Conservation (phyloP, 1,139 yeast species). For the Scheffersomyces segobiensis region DNA sequence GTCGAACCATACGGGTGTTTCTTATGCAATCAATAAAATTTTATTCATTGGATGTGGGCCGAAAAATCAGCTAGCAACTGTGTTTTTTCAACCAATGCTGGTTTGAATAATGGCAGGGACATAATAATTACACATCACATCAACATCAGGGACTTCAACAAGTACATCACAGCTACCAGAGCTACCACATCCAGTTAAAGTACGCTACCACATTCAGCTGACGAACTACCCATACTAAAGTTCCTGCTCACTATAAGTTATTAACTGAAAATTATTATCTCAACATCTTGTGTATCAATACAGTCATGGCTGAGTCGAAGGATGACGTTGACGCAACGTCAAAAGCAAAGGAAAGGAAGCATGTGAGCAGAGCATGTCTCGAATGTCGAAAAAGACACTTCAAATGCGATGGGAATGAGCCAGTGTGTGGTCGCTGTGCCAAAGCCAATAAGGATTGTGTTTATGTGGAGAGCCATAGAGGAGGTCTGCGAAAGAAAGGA, state of each 20-base stretch:
- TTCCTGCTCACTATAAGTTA: not conserved
- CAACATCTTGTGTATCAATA: not conserved
- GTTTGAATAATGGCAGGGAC: not conserved
- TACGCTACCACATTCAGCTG: not conserved
- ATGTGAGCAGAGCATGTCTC: slow-evolving; percentile 40
- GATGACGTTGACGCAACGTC: not conserved
- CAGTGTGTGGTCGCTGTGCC: slow-evolving; percentile 42
- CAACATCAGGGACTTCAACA: not conserved
- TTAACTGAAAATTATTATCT: too few relatives aligned
- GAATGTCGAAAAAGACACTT: slow-evolving; percentile 50
- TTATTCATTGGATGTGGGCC: not conserved
- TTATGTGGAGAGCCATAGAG: slow-evolving; percentile 50
- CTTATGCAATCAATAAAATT: not conserved
- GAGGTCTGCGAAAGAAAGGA: slow-evolving; percentile 52
- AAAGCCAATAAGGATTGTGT: slow-evolving; percentile 34
- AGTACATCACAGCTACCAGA: not conserved
- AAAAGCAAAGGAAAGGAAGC: slow-evolving; percentile 11
- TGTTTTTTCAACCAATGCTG: not conserved
- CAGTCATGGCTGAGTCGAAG: not conserved
- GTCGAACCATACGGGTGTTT: not conserved
- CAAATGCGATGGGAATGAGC: slow-evolving; percentile 50
- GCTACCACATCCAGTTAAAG: not conserved
- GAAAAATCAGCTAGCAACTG: not conserved
- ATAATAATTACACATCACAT: not conserved
- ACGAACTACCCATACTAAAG: not conserved